A percentile compares a stretch with the other conserved stretches of the same genome.
phyloP scores from a whole-genome alignment of 345 rosid genomes.

The Gynandropsis gynandra region DNA sequence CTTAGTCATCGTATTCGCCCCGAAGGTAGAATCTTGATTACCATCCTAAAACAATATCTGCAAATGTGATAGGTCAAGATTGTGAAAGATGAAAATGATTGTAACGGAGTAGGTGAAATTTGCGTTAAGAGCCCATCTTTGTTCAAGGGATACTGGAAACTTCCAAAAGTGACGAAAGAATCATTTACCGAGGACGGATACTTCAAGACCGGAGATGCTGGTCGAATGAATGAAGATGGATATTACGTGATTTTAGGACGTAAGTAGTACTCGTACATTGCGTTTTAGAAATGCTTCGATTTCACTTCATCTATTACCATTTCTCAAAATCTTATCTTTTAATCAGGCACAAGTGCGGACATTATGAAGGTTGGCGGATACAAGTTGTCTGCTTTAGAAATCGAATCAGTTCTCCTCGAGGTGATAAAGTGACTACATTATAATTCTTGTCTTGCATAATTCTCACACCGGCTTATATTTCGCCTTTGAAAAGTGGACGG shows the following conservation, averaged over 20 bases:
- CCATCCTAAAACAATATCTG: background rate
- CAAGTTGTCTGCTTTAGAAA: constrained; percentile 90
- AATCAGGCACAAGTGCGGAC: constrained; percentile 82
- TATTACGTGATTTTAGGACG: constrained; percentile 89
- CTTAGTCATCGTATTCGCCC: background rate
- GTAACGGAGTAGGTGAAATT: constrained; percentile 67
- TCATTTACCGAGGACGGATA: constrained; percentile 82
- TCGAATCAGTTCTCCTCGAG: constrained; percentile 85
- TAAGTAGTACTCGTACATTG: constrained; percentile 32
- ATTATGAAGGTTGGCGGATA: constrained; percentile 98
- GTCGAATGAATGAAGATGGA: constrained; percentile 79
- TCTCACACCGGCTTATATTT: background rate
- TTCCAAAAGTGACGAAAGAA: constrained; percentile 79
- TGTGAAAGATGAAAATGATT: constrained; percentile 46
- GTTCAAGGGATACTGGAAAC: constrained; percentile 95
- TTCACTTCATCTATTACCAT: constrained; percentile 9
- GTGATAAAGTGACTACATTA: no score
- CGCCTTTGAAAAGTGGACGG: no score
- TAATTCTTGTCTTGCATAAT: background rate
- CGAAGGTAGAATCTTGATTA: constrained; percentile 7
- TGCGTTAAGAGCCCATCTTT: constrained; percentile 87
- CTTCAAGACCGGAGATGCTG: constrained; percentile 96
- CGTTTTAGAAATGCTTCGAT: background rate
- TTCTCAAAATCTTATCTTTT: background rate
- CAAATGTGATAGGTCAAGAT: constrained; percentile 53